Conservation (phyloP, 2,329 filamentous ascomycete genomes). For the Metarhizium sp. region DNA sequence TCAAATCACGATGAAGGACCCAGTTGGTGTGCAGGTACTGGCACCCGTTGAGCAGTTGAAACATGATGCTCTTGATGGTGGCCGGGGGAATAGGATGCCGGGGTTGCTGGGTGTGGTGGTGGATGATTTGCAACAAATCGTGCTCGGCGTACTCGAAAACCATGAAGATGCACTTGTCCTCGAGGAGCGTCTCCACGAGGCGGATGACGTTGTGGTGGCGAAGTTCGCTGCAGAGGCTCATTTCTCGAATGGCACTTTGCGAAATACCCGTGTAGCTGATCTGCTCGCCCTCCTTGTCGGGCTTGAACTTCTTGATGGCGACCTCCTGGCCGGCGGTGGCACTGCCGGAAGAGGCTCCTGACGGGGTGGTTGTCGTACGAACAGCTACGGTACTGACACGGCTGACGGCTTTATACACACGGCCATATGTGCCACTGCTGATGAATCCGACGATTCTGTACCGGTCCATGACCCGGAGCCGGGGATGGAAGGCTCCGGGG, state of each 20-base stretch:
- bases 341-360: constrained; percentile 13
- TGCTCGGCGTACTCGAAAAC: constrained; percentile 99
- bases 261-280: constrained; percentile 96
- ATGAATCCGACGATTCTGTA: constrained; percentile 98
- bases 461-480: constrained; percentile 81
- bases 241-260: constrained; percentile 92
- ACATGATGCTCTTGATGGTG: constrained; percentile 90
- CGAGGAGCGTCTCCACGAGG: constrained; percentile 88
- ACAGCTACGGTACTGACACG: constrained; percentile 25
- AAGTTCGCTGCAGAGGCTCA: constrained; percentile 91
- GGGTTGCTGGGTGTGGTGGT: constrained; percentile 87
- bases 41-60: constrained; percentile 88
- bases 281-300: constrained; percentile 93
- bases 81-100: constrained; percentile 79
- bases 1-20: constrained; percentile 94
- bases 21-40: constrained; percentile 94
- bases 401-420: constrained; percentile 90
- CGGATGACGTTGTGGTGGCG: constrained; percentile 83
- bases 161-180: constrained; percentile 99
- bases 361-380: constrained; percentile 1
- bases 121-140: constrained; percentile 93
- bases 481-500: constrained; percentile 53
- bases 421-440: constrained; percentile 93
- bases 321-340: constrained; percentile 63
- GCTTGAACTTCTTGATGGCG: constrained; percentile 99